Evolutionary conservation across 1,284 basidiomycete genomes (phyloP), one percentile per base, ranked within the genome.

Genomic region (Microbotryum lychnidis-dioicae): DNA sequence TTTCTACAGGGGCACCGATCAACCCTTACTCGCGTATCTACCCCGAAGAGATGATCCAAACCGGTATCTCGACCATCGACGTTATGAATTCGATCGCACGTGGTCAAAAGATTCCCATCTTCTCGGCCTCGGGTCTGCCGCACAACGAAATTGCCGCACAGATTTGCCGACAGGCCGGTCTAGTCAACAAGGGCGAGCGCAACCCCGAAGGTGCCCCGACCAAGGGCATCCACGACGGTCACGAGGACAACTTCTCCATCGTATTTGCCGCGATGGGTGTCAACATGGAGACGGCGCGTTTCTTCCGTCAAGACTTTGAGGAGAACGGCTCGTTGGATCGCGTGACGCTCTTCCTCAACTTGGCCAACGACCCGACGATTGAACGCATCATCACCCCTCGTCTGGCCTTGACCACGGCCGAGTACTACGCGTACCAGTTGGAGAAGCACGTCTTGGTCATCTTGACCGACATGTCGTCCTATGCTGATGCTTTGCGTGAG

Each of bases 141-240:
- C 96, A 99, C 80, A 98, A 99, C 77, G 91, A 98, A 90, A 99
- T 99, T 77, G 96, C 96, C 71, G 96, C 96, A 50, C 94, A 99
- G 83, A 98, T 98, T 75, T 97, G 97, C 80, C 91, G 94, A 75
- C 96, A 99, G 80, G 91, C 94, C 47, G 96, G 96, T 70, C 81
- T 99, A 62, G 94, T 99, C 73, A 92, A 93, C 69, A 77, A 76
- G 60, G 46, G 58, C 50, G 69, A 65, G 16, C 67, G 68, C 55
- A 69, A 69, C 62, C 69, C 68, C 3, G 65, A 69, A 65, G 29
- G 52, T 49, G 78, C 81, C 87, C 92, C 93, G 12, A 90, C 87
- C 60, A 97, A 98, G 79, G 92, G 90, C 72, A 91, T 97, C 27
- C 92, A 94, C 75, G 96, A 99, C 76, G 96, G 92, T 54, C 96